Conservation (phyloP, 371 early-diverging fungal species). For the Dichotomocladium elegans region DNA sequence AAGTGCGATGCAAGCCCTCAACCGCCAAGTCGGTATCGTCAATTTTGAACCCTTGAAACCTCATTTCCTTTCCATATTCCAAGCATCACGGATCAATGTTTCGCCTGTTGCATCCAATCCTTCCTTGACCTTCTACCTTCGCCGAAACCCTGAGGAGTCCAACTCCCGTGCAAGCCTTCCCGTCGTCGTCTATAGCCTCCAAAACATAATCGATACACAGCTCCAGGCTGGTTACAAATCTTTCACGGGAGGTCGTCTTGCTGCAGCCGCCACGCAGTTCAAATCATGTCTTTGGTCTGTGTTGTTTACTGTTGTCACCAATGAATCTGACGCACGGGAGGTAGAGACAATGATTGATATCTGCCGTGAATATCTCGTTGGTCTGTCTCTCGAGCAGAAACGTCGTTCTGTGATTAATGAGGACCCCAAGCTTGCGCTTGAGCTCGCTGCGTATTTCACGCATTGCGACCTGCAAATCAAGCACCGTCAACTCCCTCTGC, state of each 20-base stretch:
- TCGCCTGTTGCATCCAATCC: constrained; percentile 60
- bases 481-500: constrained; percentile 81
- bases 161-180: constrained; percentile 55
- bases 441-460: constrained; percentile 93
- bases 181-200: constrained; percentile 51
- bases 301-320: constrained; percentile 62
- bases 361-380: constrained; percentile 89
- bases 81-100: constrained; percentile 68
- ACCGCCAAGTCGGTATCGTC: constrained; percentile 83
- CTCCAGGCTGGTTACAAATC: constrained; percentile 79
- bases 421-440: constrained; percentile 68
- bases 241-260: constrained; percentile 73
- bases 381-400: constrained; percentile 76
- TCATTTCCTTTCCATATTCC: constrained; percentile 77
- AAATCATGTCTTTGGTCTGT: constrained; percentile 69
- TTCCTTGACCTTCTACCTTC: constrained; percentile 56
- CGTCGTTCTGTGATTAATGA: constrained; percentile 55
- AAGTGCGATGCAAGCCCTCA: constrained; percentile 86
- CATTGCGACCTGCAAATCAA: constrained; percentile 85
- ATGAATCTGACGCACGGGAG: constrained; percentile 66
- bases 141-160: constrained; percentile 58
- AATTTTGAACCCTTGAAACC: constrained; percentile 90
- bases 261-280: constrained; percentile 75
- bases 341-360: constrained; percentile 72
- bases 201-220: constrained; percentile 42